Percentiles rank a stretch among this genome's conserved stretches.
These are phyloP conservation scores for Entomortierella lignicola DNA, from an alignment of 192 early-diverging fungal species.

Conservation along the genomic window DNA sequence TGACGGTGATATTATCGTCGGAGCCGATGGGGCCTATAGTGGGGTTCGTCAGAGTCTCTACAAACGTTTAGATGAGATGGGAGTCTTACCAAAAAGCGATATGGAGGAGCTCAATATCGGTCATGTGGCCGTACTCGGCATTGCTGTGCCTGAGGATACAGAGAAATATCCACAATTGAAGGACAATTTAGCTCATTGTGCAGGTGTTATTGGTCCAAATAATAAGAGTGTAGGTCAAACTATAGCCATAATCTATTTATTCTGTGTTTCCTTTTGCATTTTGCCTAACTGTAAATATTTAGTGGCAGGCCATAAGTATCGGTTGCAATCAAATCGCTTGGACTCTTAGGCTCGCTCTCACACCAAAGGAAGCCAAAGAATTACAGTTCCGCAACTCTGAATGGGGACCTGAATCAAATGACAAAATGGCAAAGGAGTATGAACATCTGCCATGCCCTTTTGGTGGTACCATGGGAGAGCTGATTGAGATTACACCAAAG, in stretches of 20 bases:
- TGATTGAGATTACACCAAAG: constrained; percentile 10
- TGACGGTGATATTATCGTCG: constrained; percentile 16
- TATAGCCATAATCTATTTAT: too few species aligned
- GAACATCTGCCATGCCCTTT: not conserved
- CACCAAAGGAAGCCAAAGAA: too few species aligned
- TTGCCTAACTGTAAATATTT: not conserved
- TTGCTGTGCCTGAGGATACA: not conserved
- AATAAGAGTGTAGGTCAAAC: too few species aligned
- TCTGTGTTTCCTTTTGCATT: not conserved
- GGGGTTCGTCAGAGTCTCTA: constrained; percentile 12
- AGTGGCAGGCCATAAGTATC: constrained; percentile 13
- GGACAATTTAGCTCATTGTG: not conserved
- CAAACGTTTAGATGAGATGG: constrained; percentile 2
- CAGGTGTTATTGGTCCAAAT: too few species aligned
- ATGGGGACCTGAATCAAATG: constrained; percentile 19
- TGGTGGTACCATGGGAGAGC: constrained; percentile 4
- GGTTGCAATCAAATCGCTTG: constrained; percentile 6
- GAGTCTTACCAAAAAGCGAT: not conserved
- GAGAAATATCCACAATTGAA: constrained; percentile 27
- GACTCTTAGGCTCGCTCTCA: too few species aligned
- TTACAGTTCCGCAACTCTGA: constrained; percentile 3
- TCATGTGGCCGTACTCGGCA: constrained; percentile 5
- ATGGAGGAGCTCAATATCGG: not conserved
- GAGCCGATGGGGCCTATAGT: not conserved
- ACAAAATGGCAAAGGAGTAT: constrained; percentile 4